These are phyloP conservation scores for Oryza officinalis DNA, from an alignment of 176 grass and related monocot species.

Conservation along the genomic window DNA sequence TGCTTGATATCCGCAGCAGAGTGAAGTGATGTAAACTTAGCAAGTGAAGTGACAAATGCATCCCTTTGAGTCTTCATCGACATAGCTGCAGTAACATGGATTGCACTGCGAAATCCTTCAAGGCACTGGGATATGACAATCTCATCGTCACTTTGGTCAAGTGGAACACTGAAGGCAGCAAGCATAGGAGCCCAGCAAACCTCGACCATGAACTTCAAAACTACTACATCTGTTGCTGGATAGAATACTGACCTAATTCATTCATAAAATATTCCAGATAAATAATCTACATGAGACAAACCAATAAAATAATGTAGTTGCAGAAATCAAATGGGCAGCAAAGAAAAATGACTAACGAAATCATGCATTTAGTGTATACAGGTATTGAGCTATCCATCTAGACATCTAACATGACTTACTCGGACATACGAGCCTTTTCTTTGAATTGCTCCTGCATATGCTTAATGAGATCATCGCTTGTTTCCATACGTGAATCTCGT, in stretches of 20 bases:
- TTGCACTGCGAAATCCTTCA: constrained; percentile 91
- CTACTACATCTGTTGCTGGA: constrained; percentile 90
- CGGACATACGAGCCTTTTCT: constrained; percentile 97
- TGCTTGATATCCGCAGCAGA: constrained; percentile 93
- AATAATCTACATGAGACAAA: constrained; percentile 41
- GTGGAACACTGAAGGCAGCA: constrained; percentile 97
- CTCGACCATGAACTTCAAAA: constrained; percentile 98
- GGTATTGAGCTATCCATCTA: constrained; percentile 22
- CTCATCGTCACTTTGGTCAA: constrained; percentile 92
- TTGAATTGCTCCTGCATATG: constrained; percentile 99
- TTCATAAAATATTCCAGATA: constrained; percentile 36
- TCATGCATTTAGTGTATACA: constrained; percentile 1
- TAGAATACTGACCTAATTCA: constrained; percentile 90
- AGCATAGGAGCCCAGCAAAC: constrained; percentile 99
- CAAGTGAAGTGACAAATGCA: constrained; percentile 95
- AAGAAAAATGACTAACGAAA: constrained; percentile 31
- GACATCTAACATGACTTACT: constrained; percentile 59
- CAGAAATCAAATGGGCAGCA: not conserved
- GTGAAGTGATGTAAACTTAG: constrained; percentile 98
- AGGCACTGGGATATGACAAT: constrained; percentile 83
- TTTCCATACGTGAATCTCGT: constrained; percentile 78
- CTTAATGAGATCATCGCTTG: constrained; percentile 94
- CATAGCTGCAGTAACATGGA: constrained; percentile 98
- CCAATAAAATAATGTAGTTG: not conserved
- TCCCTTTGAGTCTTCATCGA: constrained; percentile 99